Percentiles rank a stretch among this genome's conserved stretches.
Evolutionary conservation across 768 basidiomycete genomes (phyloP).

Genomic region (Mycena haematopus): DNA sequence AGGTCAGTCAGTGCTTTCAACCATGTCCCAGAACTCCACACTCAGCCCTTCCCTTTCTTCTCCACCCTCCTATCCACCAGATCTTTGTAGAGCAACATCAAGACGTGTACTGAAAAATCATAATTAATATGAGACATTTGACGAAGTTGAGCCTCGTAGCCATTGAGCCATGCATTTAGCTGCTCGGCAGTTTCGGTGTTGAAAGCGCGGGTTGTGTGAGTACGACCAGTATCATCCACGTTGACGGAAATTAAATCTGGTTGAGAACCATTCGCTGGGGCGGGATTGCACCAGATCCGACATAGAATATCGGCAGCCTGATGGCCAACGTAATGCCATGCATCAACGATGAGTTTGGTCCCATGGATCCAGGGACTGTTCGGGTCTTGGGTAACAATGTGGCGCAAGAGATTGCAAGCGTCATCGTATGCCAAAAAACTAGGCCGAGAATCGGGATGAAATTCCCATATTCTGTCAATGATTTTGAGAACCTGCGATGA

Average conservation of each 20-base stretch:
- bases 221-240: not conserved
- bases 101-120: slow-evolving; percentile 1
- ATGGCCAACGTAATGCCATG: slow-evolving; percentile 10
- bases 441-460: not conserved
- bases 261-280: slow-evolving; percentile 1
- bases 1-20: not conserved
- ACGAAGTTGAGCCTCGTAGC: slow-evolving; percentile 1
- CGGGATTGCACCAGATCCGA: slow-evolving; percentile 6
- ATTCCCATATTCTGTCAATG: not conserved
- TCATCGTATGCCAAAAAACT: slow-evolving; percentile 4
- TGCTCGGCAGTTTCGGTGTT: slow-evolving; percentile 15
- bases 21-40: not conserved
- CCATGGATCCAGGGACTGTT: not conserved
- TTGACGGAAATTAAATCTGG: not conserved
- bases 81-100: slow-evolving; percentile 6
- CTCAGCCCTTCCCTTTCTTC: not conserved
- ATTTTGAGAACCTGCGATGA: not conserved
- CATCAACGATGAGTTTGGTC: not conserved
- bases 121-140: slow-evolving; percentile 4
- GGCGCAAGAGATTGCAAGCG: slow-evolving; percentile 5
- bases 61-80: not conserved
- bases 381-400: slow-evolving; percentile 1
- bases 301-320: not conserved
- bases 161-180: slow-evolving; percentile 3
- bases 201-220: not conserved